A percentile compares a stretch with the other conserved stretches of the same genome.
Evolutionary conservation across 83 land plant genomes (phyloP).

Genomic region (Picea mariana): DNA sequence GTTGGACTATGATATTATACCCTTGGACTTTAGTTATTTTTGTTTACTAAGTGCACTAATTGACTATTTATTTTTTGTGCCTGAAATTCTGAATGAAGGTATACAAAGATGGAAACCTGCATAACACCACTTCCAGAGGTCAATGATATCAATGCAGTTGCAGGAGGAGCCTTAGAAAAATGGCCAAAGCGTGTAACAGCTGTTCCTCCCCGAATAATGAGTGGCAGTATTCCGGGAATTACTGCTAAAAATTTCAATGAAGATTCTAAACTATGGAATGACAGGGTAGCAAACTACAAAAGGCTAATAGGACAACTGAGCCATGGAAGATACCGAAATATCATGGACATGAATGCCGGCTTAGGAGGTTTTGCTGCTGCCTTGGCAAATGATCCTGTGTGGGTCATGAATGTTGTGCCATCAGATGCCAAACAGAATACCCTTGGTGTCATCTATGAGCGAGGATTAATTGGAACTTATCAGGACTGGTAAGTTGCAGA

Average conservation of each 20-base stretch:
- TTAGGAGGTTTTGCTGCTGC: constrained; percentile 81
- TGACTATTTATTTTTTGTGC: neutral
- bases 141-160: constrained; percentile 35
- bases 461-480: constrained; percentile 76
- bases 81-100: constrained; percentile 38
- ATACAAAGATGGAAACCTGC: constrained; percentile 72
- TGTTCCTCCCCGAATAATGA: constrained; percentile 68
- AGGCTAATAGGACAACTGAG: too few species aligned
- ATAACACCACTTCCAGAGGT: constrained; percentile 72
- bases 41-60: neutral
- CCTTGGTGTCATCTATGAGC: constrained; percentile 67
- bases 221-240: constrained; percentile 38
- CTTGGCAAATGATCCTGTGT: constrained; percentile 46
- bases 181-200: constrained; percentile 76
- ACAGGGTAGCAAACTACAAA: neutral
- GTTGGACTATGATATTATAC: neutral
- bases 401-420: constrained; percentile 81
- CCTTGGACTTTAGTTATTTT: neutral
- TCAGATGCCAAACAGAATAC: constrained; percentile 42
- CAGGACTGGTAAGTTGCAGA: constrained; percentile 48
- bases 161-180: constrained; percentile 61
- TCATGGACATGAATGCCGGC: constrained; percentile 60
- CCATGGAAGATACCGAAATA: neutral
- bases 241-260: constrained; percentile 43
- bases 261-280: neutral